phyloP scores from a whole-genome alignment of 495 filamentous ascomycete genomes.

The Penicillium maclennaniae region DNA sequence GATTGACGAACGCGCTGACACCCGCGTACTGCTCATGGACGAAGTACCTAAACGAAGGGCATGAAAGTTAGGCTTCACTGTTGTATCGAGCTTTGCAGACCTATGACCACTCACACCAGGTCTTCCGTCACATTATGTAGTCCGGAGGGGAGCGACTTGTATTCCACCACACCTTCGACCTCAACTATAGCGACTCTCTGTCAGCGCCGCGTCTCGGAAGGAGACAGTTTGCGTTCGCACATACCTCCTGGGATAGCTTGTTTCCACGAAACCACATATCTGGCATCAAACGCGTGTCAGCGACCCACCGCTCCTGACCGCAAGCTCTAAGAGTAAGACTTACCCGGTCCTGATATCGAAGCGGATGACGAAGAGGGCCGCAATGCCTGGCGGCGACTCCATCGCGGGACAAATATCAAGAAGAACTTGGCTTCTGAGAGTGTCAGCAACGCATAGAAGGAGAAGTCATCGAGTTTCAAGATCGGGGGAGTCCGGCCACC shows the following conservation, averaged over 20 bases:
- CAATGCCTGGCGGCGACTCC: conserved; percentile 61
- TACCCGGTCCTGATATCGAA: conserved; percentile 86
- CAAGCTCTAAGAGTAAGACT: conserved; percentile 16
- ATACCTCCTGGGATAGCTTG: conserved; percentile 58
- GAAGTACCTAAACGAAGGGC: conserved; percentile 62
- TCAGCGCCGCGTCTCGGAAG: conserved; percentile 16
- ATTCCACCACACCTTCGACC: conserved; percentile 87
- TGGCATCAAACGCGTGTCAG: conserved; percentile 27
- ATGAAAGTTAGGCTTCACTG: background rate
- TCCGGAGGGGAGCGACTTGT: conserved; percentile 89
- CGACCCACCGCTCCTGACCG: conserved; percentile 6
- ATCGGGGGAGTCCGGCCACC: conserved; percentile 23
- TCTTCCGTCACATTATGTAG: conserved; percentile 86
- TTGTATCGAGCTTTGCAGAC: background rate
- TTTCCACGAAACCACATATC: conserved; percentile 85
- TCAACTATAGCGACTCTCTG: conserved; percentile 51
- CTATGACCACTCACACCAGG: conserved; percentile 56
- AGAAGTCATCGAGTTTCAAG: conserved; percentile 9
- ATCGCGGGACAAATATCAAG: conserved; percentile 35
- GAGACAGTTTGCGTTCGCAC: conserved; percentile 6
- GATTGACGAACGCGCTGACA: conserved; percentile 88
- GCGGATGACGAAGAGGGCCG: conserved; percentile 78
- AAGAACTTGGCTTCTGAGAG: conserved; percentile 31
- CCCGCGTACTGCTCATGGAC: conserved; percentile 81
- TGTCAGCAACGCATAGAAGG: conserved; percentile 28